Percentiles rank a stretch among this genome's conserved stretches.
phyloP scores from a whole-genome alignment of 139 green algal genomes.

The Yamagishiella unicocca region DNA sequence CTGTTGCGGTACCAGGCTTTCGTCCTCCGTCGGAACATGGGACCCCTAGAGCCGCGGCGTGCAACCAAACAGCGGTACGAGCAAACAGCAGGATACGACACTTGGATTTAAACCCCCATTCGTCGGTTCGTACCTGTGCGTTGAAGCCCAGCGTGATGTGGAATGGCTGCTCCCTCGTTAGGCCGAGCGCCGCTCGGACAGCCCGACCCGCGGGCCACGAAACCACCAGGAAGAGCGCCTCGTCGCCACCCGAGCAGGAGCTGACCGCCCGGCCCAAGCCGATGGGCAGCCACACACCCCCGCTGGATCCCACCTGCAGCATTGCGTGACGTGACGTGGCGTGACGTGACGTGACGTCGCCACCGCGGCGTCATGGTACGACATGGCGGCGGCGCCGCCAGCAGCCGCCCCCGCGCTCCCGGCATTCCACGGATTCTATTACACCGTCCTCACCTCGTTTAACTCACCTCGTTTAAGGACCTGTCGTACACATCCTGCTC shows the following conservation, averaged over 20 bases:
- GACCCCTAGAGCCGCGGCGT: too few relatives aligned
- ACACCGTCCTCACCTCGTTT: too few relatives aligned
- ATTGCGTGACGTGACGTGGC: too few relatives aligned
- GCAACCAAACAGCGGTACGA: too few relatives aligned
- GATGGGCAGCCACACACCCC: slow-evolving; percentile 33
- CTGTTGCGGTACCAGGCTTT: too few relatives aligned
- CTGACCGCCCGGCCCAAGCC: not conserved
- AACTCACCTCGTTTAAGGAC: not conserved
- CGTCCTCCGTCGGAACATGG: too few relatives aligned
- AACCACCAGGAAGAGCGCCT: slow-evolving; percentile 6
- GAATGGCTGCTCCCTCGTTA: slow-evolving; percentile 36
- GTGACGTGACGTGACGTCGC: not conserved
- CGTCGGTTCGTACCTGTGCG: not conserved
- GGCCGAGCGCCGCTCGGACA: slow-evolving; percentile 4
- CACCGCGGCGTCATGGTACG: too few relatives aligned
- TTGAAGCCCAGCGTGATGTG: slow-evolving; percentile 57
- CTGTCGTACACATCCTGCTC: slow-evolving; percentile 13
- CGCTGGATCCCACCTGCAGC: not conserved
- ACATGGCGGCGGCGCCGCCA: too few relatives aligned
- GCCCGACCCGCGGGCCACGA: slow-evolving; percentile 30
- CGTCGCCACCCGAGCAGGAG: not conserved
- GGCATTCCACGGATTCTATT: too few relatives aligned
- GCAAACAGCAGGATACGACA: too few relatives aligned
- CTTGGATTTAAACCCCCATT: too few relatives aligned
- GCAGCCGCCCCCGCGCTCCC: too few relatives aligned